Evolutionary conservation across 177 flowering plant genomes (phyloP).

Genomic region (Vitis hybrid): DNA sequence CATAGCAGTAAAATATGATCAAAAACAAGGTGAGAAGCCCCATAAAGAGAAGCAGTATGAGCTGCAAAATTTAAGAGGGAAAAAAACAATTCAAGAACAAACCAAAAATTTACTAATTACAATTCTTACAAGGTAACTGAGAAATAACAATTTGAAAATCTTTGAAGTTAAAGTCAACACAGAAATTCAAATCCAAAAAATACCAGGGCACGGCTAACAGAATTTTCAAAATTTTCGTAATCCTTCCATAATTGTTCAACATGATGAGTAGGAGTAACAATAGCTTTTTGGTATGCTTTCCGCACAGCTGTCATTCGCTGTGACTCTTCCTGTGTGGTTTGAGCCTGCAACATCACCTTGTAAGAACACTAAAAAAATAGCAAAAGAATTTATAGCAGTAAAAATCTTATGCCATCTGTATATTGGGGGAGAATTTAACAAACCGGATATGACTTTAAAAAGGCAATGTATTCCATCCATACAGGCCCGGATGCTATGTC

Average conservation of each 20-base stretch:
- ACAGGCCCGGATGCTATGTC: constrained; percentile 94
- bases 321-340: constrained; percentile 72
- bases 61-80: no score
- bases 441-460: constrained; percentile 82
- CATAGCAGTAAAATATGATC: no score
- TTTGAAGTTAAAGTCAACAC: neutral
- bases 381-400: neutral
- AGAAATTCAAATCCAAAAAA: constrained; percentile 6
- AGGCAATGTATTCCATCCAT: constrained; percentile 93
- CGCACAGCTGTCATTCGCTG: constrained; percentile 82
- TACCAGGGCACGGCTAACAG: constrained; percentile 96
- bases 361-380: constrained; percentile 4
- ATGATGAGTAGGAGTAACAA: constrained; percentile 89
- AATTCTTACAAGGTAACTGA: neutral
- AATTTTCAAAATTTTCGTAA: constrained; percentile 93
- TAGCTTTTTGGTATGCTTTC: constrained; percentile 87
- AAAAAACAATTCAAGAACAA: no score
- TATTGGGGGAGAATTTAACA: constrained; percentile 19
- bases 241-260: constrained; percentile 97
- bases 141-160: neutral
- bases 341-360: constrained; percentile 49
- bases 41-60: no score
- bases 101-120: no score
- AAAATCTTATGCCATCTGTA: neutral
- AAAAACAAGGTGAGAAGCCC: no score